Base-by-base conservation (phyloP, 495 filamentous ascomycete species). In the Penicillium tannophilum region DNA sequence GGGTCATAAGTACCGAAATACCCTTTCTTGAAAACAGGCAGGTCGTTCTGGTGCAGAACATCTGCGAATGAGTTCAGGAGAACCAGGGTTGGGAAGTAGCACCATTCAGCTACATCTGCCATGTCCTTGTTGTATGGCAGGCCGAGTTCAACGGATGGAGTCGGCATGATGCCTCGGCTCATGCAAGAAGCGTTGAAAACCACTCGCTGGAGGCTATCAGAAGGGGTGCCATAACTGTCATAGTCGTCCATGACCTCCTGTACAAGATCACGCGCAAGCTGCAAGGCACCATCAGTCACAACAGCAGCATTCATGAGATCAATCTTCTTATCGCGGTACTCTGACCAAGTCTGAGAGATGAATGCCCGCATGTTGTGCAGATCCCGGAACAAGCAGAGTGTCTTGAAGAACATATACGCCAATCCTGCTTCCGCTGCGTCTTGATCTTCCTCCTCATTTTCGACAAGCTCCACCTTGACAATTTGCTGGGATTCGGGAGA, bases 271-370 rank as follows among this genome's bases (percentile, higher is more conserved):
- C 36, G 55, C 17, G 66, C 66, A 55, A 71, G 64, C 59, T 66
- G 58, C 50, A 70, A 66, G 35, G 66, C 68, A 60, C 60, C 65
- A 41, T 72, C 67, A n/a, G 68, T 72, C 62, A 73, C 63, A 23
- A 70, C 35, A 51, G 68, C 66, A 26, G 66, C 69, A 39, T 67
- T 67, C 71, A 70, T 72, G 10, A 70, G 63, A 47, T 70, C 67
- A 53, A 65, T 68, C 35, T 67, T 73, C 53, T 66, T 63, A 39
- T 67, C 60, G 26, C 57, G 58, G 51, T 73, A 73, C 47, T 71
- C 71, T 33, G 64, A 56, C 69, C 68, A 72, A 41, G 71, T 70
- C 33, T 51, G 45, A 47, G 60, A 62, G 47, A 71, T 63, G 47
- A 70, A 72, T 17, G 14, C 47, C 26, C 67, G 62, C 55, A 72